Base-by-base conservation (phyloP, 768 basidiomycete species). In the Podaxis sp. region DNA sequence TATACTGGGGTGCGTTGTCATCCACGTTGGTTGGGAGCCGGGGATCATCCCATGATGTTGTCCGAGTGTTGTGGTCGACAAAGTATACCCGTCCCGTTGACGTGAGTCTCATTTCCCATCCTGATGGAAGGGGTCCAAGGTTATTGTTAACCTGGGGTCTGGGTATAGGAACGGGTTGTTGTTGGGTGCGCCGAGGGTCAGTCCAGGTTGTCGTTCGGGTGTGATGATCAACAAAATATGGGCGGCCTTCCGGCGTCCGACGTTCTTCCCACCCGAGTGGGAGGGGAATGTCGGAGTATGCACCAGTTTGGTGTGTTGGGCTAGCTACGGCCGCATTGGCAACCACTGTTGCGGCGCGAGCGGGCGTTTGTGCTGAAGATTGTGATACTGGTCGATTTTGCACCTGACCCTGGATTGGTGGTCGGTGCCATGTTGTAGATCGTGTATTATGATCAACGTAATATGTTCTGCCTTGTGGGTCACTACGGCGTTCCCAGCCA, bases 21-120 rank as follows among this genome's bases (percentile, higher is more conserved):
- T 94, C 93, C 53, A 94, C 78, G 64, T 88, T 84, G 1, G 85
- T 88, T 0, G 94, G 94, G 57, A 95, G 74, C 55, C 94, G 85
- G 19, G 94, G 94, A 72, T 96, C 94, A 70, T 96, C 94, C 94
- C 94, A 96, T 5, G 91, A 86, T 15, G 94, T 96, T 17, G 93
- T 93, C 57, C 90, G 83, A 41, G 89, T 90, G 65, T 90, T 95
- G 75, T 96, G 94, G 71, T 96, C 94, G 13, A 96, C 94, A 67
- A 94, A 96, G 75, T 96, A 96, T 17, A 96, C 89, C 37, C 93
- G 82, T 7, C 84, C 83, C 0, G 90, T 93, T 0, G 89, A 88
- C 1, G 94, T 95, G 57, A 96, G 75, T 19, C 94, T 83, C 94
- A 96, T 96, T 76, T 96, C 94, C 94, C 94, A 96, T 63, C 94